These are phyloP conservation scores for Myriosclerotinia curreyana DNA, from an alignment of 2,329 filamentous ascomycete genomes.

Conservation along the genomic window DNA sequence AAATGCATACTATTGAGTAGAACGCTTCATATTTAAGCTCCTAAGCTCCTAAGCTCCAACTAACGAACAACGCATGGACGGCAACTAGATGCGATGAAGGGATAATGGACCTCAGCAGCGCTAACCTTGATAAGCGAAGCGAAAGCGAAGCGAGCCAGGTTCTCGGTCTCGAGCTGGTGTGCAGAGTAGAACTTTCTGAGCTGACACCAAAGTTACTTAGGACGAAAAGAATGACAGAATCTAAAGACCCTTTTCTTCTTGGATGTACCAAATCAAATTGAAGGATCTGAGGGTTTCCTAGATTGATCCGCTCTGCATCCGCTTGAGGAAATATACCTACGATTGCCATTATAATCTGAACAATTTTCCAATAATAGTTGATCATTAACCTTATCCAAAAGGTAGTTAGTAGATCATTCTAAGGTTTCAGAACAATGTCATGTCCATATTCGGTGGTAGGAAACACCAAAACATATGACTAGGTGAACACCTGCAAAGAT, in stretches of 20 bases:
- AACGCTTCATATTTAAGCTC: no score
- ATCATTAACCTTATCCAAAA: not conserved
- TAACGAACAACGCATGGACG: slow-evolving; percentile 10
- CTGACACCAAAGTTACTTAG: not conserved
- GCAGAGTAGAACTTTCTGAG: not conserved
- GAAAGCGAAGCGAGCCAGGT: not conserved
- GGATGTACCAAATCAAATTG: not conserved
- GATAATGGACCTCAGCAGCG: not conserved
- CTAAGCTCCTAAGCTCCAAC: slow-evolving; percentile 5
- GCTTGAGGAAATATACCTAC: not conserved
- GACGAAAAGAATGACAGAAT: not conserved
- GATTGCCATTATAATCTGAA: not conserved
- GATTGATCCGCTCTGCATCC: not conserved
- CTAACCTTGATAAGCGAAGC: not conserved
- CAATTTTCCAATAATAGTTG: not conserved
- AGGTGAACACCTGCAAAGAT: not conserved
- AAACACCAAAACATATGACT: not conserved
- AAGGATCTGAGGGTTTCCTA: not conserved
- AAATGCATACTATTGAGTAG: not conserved
- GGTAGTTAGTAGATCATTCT: not conserved
- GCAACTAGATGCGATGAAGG: slow-evolving; percentile 3
- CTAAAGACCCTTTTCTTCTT: not conserved
- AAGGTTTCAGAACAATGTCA: slow-evolving; percentile 6
- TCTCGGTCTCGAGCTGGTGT: no score
- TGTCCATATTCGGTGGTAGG: not conserved